Conservation (phyloP, 2,329 filamentous ascomycete species). For the Fusarium sp. region DNA sequence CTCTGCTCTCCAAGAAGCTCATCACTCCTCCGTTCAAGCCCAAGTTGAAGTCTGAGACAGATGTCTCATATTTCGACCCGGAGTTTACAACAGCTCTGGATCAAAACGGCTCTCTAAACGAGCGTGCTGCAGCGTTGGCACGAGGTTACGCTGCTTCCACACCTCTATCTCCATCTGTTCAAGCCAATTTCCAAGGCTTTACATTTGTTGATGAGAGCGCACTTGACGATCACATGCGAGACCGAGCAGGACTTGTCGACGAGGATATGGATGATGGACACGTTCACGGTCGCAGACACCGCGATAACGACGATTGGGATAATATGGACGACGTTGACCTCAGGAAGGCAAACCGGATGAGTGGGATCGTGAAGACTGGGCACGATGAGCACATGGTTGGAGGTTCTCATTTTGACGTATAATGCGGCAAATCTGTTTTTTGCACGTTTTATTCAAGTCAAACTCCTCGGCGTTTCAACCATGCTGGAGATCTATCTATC, state of each 20-base stretch:
- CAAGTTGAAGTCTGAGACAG: slow-evolving; percentile 93
- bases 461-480: slow-evolving; percentile 42
- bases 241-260: slow-evolving; percentile 60
- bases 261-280: slow-evolving; percentile 71
- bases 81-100: slow-evolving; percentile 97
- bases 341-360: slow-evolving; percentile 69
- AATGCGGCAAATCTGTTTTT: slow-evolving; percentile 46
- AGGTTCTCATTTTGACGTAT: slow-evolving; percentile 72
- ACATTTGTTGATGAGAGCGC: slow-evolving; percentile 99
- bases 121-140: slow-evolving; percentile 86
- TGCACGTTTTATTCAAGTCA: slow-evolving; percentile 35
- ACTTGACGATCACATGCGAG: slow-evolving; percentile 84
- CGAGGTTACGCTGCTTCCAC: slow-evolving; percentile 90
- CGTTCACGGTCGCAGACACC: slow-evolving; percentile 55
- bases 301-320: slow-evolving; percentile 66
- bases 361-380: slow-evolving; percentile 69
- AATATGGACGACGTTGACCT: slow-evolving; percentile 67
- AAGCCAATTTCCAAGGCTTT: slow-evolving; percentile 98
- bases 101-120: slow-evolving; percentile 87
- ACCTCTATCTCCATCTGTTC: slow-evolving; percentile 92
- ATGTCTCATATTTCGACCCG: slow-evolving; percentile 98
- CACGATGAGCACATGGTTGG: slow-evolving; percentile 74
- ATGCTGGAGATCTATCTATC: slow-evolving; percentile 40
- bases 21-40: slow-evolving; percentile 98
- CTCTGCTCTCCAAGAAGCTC: slow-evolving; percentile 85